These are phyloP conservation scores for Camelina hispida DNA, from an alignment of 345 rosid species.

Conservation along the genomic window DNA sequence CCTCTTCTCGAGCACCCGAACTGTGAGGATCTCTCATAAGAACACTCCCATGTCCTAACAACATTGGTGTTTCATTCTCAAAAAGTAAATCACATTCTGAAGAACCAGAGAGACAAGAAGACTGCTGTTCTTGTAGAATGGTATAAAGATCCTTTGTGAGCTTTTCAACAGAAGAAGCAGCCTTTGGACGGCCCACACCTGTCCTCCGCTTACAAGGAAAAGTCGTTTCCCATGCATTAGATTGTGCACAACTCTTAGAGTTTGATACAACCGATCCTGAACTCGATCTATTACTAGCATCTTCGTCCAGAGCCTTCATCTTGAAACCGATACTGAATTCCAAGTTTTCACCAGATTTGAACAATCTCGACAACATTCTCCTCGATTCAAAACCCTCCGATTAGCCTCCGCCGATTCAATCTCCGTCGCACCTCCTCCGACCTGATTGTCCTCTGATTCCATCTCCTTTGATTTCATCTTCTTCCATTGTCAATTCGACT, in stretches of 20 bases:
- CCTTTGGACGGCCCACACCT: conserved; percentile 80
- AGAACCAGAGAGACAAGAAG: conserved; percentile 81
- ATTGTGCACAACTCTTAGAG: conserved; percentile 94
- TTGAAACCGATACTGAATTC: conserved; percentile 61
- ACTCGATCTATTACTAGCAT: conserved; percentile 87
- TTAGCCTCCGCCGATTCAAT: too few relatives aligned
- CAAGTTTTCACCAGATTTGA: too few relatives aligned
- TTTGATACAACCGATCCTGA: conserved; percentile 98
- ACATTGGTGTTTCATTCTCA: conserved; percentile 85
- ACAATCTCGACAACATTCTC: too few relatives aligned
- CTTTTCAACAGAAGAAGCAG: conserved; percentile 87
- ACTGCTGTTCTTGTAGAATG: conserved; percentile 95
- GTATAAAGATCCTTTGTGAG: conserved; percentile 87
- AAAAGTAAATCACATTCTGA: conserved; percentile 92
- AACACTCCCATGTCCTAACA: conserved; percentile 95
- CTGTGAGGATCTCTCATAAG: conserved; percentile 78
- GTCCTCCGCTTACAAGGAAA: conserved; percentile 92
- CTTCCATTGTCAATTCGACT: too few relatives aligned
- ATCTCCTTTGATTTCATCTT: too few relatives aligned
- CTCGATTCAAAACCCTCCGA: too few relatives aligned
- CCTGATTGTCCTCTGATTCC: too few relatives aligned
- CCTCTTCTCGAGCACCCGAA: conserved; percentile 81
- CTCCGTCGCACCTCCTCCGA: too few relatives aligned
- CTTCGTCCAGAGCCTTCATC: conserved; percentile 74
- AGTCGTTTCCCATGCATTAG: conserved; percentile 80